Evolutionary conservation across 2,329 filamentous ascomycete genomes (phyloP), one percentile per base, ranked within the genome.

Genomic region (Scedosporium aurantiacum): DNA sequence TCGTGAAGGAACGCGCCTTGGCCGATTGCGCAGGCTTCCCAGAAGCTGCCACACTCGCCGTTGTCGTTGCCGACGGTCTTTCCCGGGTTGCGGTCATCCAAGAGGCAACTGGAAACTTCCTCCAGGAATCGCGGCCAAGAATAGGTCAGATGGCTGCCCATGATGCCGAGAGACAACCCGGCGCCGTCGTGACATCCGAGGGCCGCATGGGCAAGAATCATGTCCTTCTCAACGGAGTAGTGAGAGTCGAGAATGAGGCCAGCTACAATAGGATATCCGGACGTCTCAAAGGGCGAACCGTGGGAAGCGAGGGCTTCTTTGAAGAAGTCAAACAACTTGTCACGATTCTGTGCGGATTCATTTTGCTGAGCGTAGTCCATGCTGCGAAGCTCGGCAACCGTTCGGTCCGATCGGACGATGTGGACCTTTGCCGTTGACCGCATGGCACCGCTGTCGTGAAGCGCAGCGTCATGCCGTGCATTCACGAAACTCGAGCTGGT

Each of bases 1-100:
- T 90, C 86, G 67, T 89, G 87, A 28, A 90, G 72, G 71, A 90
- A 87, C 18, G 86, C 86, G 2, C 86, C 86, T 66, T 90, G 88
- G 7, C 86, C 77, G 66, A 78, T 69, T 5, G 74, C 72, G 62
- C 77, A 79, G 5, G 77, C 75, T 62, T 75, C 74, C 71, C 76
- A 76, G 68, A 78, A 73, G 18, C 72, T 73, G 1, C 63, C 65
- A 61, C 76, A 78, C 62, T 78, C 72, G 25, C 70, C 70, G 56
- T 76, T 76, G 60, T 78, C 74, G 61, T 77, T 74, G 0, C 71
- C 74, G 2, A 77, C 71, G 0, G 69, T 69, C 28, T 72, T 68
- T 0, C 76, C 78, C 0, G 75, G 72, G 0, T 65, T 23, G 2
- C 69, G 67, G 6, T 63, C 65, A 59, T 79, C 77, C 1, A 71